Base-by-base conservation (phyloP, 176 grass and related monocot genomes). In the Microstegium vimineum region DNA sequence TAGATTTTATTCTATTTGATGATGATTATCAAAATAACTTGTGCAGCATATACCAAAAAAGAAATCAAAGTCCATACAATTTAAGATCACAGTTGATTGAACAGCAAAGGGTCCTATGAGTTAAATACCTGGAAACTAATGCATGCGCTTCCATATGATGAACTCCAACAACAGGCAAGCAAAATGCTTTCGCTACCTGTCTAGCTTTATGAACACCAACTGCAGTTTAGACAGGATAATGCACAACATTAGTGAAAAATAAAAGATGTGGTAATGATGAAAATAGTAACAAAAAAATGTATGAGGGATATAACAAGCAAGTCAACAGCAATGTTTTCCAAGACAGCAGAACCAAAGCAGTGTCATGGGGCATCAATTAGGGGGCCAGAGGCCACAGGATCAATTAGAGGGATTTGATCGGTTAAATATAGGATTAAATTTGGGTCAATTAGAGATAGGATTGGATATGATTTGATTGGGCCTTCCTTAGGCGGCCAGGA, bases 101-200 rank as follows among this genome's bases (percentile, higher is more conserved):
- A 73, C 41, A 79, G 34, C 26, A 35, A 85, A 81, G 28, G 46
- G 40, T 25, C 73, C 23, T n/a, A 42, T 75, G n/a, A 84, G 20
- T 74, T 80, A 60, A 75, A 75, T 87, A 94, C 95, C 95, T 98
- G 78, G 95, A 91, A 93, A 98, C 95, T 83, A 98, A 86, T 86
- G 92, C 84, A 73, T 98, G 92, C 46, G 92, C 95, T 66, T 98
- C 95, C 95, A 98, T 98, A 86, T 94, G 95, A 86, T 98, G 92
- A 82, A 94, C 90, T 67, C 88, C 86, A 86, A 98, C 92, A 67
- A 94, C 91, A 75, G 92, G 95, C 75, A 94, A 91, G 56, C 71
- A 41, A 66, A 93, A 94, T 49, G 34, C 72, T 80, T 88, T 91
- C 57, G 95, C 95, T 86, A 98, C 78, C 82, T 81, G 87, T 37